Percentiles rank a stretch among this genome's conserved stretches.
Evolutionary conservation across 2,329 filamentous ascomycete genomes (phyloP).

Genomic region (Aureobasidium sp.): DNA sequence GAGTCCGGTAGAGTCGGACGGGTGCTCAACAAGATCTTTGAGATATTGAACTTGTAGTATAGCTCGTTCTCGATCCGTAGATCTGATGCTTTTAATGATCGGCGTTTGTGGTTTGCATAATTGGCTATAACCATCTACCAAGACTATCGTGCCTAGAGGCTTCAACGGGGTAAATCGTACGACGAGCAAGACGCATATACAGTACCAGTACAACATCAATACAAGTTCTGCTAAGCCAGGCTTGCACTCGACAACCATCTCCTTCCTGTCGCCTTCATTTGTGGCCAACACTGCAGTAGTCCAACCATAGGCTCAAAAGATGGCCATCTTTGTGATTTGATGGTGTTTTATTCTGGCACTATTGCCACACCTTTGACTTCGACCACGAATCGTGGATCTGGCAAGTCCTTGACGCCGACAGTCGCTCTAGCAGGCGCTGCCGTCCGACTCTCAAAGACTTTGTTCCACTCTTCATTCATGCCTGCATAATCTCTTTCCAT

Average conservation of each 20-base stretch:
- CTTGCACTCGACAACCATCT: no score
- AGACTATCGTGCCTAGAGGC: no score
- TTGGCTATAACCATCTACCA: background rate
- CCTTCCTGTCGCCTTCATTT: no score
- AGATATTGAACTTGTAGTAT: background rate
- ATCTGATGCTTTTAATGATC: no score
- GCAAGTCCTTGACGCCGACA: conserved; percentile 16
- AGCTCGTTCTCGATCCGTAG: background rate
- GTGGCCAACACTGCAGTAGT: no score
- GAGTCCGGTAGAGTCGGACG: background rate
- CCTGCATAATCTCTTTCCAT: conserved; percentile 38
- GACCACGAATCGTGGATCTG: background rate
- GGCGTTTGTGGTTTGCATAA: no score
- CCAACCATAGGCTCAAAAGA: no score
- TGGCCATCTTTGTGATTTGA: no score
- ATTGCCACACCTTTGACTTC: background rate
- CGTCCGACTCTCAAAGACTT: conserved; percentile 32
- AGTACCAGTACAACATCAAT: no score
- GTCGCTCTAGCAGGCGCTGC: conserved; percentile 32
- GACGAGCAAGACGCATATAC: no score
- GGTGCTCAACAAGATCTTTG: background rate
- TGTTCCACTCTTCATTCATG: conserved; percentile 44
- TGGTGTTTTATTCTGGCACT: background rate
- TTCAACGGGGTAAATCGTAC: no score
- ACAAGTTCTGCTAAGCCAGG: no score